A percentile compares a stretch with the other conserved stretches of the same genome.
Evolutionary conservation across 1,284 basidiomycete genomes (phyloP).

Genomic region (Takashimella koratensis): DNA sequence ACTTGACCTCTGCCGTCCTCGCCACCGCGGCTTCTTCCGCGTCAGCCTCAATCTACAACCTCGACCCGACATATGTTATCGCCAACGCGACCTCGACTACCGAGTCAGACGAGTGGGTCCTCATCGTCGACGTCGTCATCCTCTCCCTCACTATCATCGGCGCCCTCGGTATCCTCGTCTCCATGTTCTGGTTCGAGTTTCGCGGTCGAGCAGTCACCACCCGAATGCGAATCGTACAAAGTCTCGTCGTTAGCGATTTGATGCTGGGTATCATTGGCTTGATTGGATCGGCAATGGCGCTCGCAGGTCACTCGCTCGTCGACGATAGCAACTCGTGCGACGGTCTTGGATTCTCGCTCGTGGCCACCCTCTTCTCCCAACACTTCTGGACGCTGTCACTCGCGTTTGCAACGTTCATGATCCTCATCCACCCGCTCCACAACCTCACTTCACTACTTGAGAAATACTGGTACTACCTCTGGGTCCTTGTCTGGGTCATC

Average conservation of each 20-base stretch:
- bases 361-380: slow-evolving; percentile 36
- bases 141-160: slow-evolving; percentile 39
- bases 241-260: slow-evolving; percentile 45
- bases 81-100: slow-evolving; percentile 7
- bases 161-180: slow-evolving; percentile 29
- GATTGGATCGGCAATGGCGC: slow-evolving; percentile 26
- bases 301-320: slow-evolving; percentile 20
- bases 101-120: slow-evolving; percentile 34
- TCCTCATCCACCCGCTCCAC: slow-evolving; percentile 42
- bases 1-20: too few relatives aligned
- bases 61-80: too few relatives aligned
- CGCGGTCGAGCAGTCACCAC: slow-evolving; percentile 39
- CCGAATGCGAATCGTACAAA: slow-evolving; percentile 45
- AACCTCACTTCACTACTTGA: slow-evolving; percentile 41
- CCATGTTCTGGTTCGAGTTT: slow-evolving; percentile 36
- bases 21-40: too few relatives aligned
- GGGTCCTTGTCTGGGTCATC: slow-evolving; percentile 39
- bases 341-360: slow-evolving; percentile 41
- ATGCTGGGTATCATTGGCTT: slow-evolving; percentile 38
- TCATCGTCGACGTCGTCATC: slow-evolving; percentile 41
- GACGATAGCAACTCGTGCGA: slow-evolving; percentile 36
- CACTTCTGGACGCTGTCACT: slow-evolving; percentile 48
- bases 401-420: slow-evolving; percentile 47
- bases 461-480: slow-evolving; percentile 40
- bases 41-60: too few relatives aligned